phyloP scores from a whole-genome alignment of 192 early-diverging fungal species.

The Coemansia sp. region DNA sequence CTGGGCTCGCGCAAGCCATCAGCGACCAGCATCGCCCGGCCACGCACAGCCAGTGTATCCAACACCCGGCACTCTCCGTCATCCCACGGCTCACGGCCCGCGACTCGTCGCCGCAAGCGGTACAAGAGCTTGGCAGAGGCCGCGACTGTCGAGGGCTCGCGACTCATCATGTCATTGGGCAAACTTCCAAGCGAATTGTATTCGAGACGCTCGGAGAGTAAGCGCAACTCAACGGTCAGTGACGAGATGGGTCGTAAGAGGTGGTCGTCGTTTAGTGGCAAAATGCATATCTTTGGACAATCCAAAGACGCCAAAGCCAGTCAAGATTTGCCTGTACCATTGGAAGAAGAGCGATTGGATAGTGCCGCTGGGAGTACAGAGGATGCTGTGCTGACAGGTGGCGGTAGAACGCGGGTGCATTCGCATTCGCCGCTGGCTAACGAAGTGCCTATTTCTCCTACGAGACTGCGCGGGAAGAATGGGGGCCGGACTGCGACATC shows the following conservation, averaged over 20 bases:
- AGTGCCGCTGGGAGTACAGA: not conserved
- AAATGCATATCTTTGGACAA: not conserved
- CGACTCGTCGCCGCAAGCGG: slow-evolving; percentile 9
- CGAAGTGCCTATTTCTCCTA: not conserved
- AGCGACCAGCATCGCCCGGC: not conserved
- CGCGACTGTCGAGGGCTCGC: slow-evolving; percentile 40
- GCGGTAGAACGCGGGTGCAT: not conserved
- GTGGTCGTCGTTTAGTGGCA: slow-evolving; percentile 21
- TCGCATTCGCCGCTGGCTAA: slow-evolving; percentile 9
- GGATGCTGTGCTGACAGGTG: not conserved
- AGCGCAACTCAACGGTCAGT: slow-evolving; percentile 7
- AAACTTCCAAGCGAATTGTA: slow-evolving; percentile 30
- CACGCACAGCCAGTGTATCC: not conserved
- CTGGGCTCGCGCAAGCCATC: slow-evolving; percentile 11
- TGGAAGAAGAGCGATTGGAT: not conserved
- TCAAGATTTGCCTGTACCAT: not conserved
- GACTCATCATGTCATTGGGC: slow-evolving; percentile 39
- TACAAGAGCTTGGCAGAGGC: slow-evolving; percentile 54
- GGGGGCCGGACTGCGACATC: not conserved
- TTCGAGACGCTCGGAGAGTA: slow-evolving; percentile 17
- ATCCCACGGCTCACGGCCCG: not conserved
- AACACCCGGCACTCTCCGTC: not conserved
- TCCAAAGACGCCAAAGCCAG: not conserved
- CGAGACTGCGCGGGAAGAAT: not conserved
- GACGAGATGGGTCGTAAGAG: not conserved